Conservation (phyloP, 2,329 filamentous ascomycete genomes). For the Harringtonia aguacate region DNA sequence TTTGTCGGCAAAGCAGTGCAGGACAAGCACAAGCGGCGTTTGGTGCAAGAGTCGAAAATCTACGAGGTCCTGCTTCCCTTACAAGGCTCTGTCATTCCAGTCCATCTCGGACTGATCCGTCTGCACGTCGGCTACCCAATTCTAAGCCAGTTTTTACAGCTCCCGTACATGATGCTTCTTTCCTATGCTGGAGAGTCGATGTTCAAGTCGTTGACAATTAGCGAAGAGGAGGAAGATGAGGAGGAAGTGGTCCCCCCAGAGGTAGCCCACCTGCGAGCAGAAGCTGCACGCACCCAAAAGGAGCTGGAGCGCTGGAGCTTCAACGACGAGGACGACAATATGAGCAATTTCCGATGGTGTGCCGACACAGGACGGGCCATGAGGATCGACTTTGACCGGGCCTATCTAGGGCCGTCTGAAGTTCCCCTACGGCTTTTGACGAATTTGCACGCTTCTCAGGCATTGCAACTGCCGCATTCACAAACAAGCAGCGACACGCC, state of each 20-base stretch:
- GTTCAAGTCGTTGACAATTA: too few species aligned
- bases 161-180: constrained; percentile 8
- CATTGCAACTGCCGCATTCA: not conserved
- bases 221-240: not conserved
- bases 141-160: not conserved
- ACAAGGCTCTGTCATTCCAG: constrained; percentile 7
- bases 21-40: not conserved
- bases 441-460: not conserved
- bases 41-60: constrained; percentile 1
- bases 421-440: not conserved
- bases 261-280: constrained; percentile 1
- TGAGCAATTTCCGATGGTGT: constrained; percentile 6
- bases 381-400: constrained; percentile 7
- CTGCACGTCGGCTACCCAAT: constrained; percentile 4
- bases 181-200: constrained; percentile 6
- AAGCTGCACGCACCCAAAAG: constrained; percentile 1
- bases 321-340: constrained; percentile 5
- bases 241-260: not conserved
- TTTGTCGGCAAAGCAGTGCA: constrained; percentile 7
- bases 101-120: constrained; percentile 6
- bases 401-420: not conserved
- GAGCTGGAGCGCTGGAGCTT: constrained; percentile 5
- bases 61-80: constrained; percentile 3
- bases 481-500: constrained; percentile 1
- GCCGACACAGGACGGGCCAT: constrained; percentile 3